phyloP scores from a whole-genome alignment of 1,284 basidiomycete species.

The Hemileccinum hortonii region DNA sequence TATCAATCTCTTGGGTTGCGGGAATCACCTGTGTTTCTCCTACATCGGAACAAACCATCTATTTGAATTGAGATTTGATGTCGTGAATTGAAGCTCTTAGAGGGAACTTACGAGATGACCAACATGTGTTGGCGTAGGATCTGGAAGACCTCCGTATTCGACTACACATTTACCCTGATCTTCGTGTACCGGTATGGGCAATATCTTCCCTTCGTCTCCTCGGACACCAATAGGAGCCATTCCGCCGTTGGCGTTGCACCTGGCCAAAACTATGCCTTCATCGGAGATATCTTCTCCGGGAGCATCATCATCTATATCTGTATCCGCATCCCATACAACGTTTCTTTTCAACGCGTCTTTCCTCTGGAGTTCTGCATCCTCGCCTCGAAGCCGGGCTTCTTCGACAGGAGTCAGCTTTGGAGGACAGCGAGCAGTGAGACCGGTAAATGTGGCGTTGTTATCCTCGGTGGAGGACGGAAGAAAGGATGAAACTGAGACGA shows the following conservation, averaged over 20 bases:
- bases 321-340: conserved; percentile 55
- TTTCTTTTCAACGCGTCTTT: conserved; percentile 44
- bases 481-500: conserved; percentile 69
- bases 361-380: conserved; percentile 56
- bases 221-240: conserved; percentile 48
- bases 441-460: conserved; percentile 57
- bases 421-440: conserved; percentile 41
- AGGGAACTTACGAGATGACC: conserved; percentile 50
- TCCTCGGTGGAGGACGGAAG: conserved; percentile 64
- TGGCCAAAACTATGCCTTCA: conserved; percentile 40
- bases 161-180: conserved; percentile 22
- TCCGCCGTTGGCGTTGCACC: conserved; percentile 17
- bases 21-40: conserved; percentile 46
- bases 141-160: conserved; percentile 51
- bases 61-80: conserved; percentile 2
- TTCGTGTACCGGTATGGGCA: conserved; percentile 34
- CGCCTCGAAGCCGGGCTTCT: conserved; percentile 50
- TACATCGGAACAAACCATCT: conserved; percentile 29
- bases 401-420: conserved; percentile 53
- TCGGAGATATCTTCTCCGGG: conserved; percentile 50
- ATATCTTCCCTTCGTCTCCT: conserved; percentile 45
- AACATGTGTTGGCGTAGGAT: conserved; percentile 54
- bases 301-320: conserved; percentile 50
- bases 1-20: conserved; percentile 33
- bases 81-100: background rate